Conservation (phyloP, 139 green algal species). For the Dunaliella primolecta region DNA sequence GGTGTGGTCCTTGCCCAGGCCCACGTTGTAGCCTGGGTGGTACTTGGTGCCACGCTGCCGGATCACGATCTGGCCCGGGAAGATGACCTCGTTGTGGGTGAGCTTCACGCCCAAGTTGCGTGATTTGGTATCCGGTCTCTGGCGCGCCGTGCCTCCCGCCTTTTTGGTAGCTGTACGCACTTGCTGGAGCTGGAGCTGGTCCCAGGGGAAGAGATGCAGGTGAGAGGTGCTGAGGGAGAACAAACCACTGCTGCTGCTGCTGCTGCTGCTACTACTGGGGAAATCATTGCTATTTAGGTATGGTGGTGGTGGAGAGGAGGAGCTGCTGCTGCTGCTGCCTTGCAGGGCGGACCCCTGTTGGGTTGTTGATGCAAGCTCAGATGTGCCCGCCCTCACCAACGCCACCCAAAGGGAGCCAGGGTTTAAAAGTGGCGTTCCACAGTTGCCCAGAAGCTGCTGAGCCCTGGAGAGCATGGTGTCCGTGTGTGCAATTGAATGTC, state of each 20-base stretch:
- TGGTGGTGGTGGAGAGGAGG: too few species aligned
- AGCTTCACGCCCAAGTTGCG: slow-evolving; percentile 93
- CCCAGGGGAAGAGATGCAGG: background rate
- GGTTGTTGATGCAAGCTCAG: too few species aligned
- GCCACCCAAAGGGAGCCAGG: too few species aligned
- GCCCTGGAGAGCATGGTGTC: too few species aligned
- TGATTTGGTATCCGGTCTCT: slow-evolving; percentile 76
- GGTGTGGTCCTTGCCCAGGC: slow-evolving; percentile 77
- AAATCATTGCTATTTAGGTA: too few species aligned
- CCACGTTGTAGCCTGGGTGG: slow-evolving; percentile 78
- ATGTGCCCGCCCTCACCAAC: too few species aligned
- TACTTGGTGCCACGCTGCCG: slow-evolving; percentile 89
- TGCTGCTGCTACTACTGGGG: too few species aligned
- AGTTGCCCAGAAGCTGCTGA: too few species aligned
- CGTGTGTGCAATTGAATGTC: too few species aligned
- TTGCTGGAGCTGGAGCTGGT: background rate
- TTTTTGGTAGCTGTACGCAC: slow-evolving; percentile 57
- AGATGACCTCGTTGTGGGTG: slow-evolving; percentile 74
- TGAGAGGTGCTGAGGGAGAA: background rate
- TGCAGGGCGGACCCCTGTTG: too few species aligned
- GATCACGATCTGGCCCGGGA: slow-evolving; percentile 90
- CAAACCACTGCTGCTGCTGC: background rate
- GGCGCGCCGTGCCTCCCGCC: slow-evolving; percentile 60
- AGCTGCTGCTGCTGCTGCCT: too few species aligned
- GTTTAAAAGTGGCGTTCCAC: too few species aligned